Base-by-base conservation (phyloP, 129 eudicot species). In the Gnaphalium uliginosum region DNA sequence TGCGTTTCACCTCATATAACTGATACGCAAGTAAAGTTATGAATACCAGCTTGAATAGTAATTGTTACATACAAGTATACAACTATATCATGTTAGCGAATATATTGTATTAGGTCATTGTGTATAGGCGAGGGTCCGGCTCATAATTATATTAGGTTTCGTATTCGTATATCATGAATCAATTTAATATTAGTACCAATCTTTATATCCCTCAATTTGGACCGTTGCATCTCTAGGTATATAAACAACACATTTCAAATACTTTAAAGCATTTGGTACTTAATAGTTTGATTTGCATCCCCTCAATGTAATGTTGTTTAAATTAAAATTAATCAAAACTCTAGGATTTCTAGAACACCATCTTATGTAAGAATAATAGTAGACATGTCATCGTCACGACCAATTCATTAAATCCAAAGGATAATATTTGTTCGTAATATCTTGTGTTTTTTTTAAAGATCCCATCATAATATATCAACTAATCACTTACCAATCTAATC, bases 341-440 rank as follows among this genome's bases (percentile, higher is more conserved):
- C 4, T 24, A 15, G 10, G 23, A 23, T 35, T 37, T 27, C 17
- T 33, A 24, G 39, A 15, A 11, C 67, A n/a, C n/a, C n/a, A 35
- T 24, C 9, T 76, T 14, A 68, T 14, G 30, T 18, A 50, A 29
- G 25, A 22, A 78, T 54, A 69, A 14, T 15, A 60, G 25, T 15
- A 60, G 25, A 70, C n/a, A 41, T 62, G 61, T 78, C 77, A 48
- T 78, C 58, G 64, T 78, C 82, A 71, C 66, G 32, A 29, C 50
- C 54, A 64, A 70, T 26, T 59, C 71, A 23, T 59, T 26, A 70
- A 62, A 69, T 59, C 71, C 50, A 6, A 59, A 77, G 29, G 63
- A 68, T 69, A 39, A 26, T 33, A 54, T 48, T 50, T 70, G 77
- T 70, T 51, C 64, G 8, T 8, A 46, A 61, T 14, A 73, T 73